phyloP scores from a whole-genome alignment of 1,284 basidiomycete species.

The Cryptococcus sp. region DNA sequence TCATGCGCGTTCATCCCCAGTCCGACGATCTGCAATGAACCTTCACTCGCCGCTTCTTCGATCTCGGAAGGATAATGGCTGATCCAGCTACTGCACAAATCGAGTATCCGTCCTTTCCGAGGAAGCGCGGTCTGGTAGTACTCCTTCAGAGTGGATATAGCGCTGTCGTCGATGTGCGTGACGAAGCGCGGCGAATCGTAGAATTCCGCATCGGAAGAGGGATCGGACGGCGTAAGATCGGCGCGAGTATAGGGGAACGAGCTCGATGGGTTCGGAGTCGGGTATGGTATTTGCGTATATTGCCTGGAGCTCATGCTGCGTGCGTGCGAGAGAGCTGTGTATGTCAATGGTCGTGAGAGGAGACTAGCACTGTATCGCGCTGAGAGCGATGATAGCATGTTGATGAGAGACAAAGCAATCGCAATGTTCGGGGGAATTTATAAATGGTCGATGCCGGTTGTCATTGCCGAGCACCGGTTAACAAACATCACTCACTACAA shows the following conservation, averaged over 20 bases:
- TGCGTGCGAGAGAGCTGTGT: no score
- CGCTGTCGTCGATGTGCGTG: conserved; percentile 34
- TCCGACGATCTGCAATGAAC: conserved; percentile 26
- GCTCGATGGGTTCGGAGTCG: no score
- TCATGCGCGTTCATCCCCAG: conserved; percentile 41
- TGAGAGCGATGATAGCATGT: no score
- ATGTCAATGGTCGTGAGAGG: no score
- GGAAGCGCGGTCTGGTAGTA: conserved; percentile 35
- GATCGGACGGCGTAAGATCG: conserved; percentile 31
- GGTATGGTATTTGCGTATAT: no score
- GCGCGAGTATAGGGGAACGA: conserved; percentile 25
- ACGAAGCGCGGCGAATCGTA: conserved; percentile 36
- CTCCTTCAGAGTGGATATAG: conserved; percentile 19
- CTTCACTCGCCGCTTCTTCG: conserved; percentile 3
- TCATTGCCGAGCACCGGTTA: no score
- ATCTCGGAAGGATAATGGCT: conserved; percentile 35
- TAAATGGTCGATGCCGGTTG: no score
- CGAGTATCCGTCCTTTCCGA: conserved; percentile 29
- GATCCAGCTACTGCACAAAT: conserved; percentile 43
- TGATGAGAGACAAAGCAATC: no score
- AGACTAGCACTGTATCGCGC: no score
- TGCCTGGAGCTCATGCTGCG: no score
- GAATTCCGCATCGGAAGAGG: conserved; percentile 28
- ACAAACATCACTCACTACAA: no score
- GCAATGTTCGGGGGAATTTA: no score